These are phyloP conservation scores for Exophiala bonariae DNA, from an alignment of 2,329 filamentous ascomycete species.

Conservation along the genomic window DNA sequence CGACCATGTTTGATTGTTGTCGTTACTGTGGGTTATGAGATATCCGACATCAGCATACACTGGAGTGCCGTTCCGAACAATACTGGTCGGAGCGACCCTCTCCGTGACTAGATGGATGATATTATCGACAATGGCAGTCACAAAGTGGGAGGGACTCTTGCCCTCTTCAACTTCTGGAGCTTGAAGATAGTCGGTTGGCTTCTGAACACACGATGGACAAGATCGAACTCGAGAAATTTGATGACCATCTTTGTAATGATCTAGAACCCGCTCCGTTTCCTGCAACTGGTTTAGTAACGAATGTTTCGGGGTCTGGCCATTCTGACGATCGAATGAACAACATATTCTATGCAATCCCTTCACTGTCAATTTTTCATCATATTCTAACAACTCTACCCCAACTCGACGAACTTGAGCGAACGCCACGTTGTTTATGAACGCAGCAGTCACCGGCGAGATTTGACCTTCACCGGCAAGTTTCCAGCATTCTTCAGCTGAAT, in stretches of 20 bases:
- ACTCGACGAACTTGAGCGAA: conserved; percentile 24
- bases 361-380: conserved; percentile 20
- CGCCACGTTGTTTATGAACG: conserved; percentile 28
- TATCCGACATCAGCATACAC: conserved; percentile 26
- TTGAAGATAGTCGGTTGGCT: conserved; percentile 19
- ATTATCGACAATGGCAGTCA: conserved; percentile 24
- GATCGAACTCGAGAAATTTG: conserved; percentile 5
- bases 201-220: conserved; percentile 18
- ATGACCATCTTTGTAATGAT: conserved; percentile 14
- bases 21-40: conserved; percentile 19
- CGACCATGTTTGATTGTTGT: conserved; percentile 19
- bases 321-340: conserved; percentile 9
- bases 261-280: conserved; percentile 12
- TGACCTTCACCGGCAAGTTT: conserved; percentile 25
- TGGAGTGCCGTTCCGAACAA: conserved; percentile 22
- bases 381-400: conserved; percentile 19
- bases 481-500: conserved; percentile 24
- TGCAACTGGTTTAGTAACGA: conserved; percentile 13
- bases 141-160: conserved; percentile 3
- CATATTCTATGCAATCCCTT: conserved; percentile 14
- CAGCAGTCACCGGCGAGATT: conserved; percentile 22
- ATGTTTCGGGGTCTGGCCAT: conserved; percentile 3
- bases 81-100: conserved; percentile 8
- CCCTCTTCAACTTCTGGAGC: background rate
- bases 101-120: conserved; percentile 23